Evolutionary conservation across 2,329 filamentous ascomycete genomes (phyloP), one percentile per base, ranked within the genome.

Genomic region (Aureobasidium sp.): DNA sequence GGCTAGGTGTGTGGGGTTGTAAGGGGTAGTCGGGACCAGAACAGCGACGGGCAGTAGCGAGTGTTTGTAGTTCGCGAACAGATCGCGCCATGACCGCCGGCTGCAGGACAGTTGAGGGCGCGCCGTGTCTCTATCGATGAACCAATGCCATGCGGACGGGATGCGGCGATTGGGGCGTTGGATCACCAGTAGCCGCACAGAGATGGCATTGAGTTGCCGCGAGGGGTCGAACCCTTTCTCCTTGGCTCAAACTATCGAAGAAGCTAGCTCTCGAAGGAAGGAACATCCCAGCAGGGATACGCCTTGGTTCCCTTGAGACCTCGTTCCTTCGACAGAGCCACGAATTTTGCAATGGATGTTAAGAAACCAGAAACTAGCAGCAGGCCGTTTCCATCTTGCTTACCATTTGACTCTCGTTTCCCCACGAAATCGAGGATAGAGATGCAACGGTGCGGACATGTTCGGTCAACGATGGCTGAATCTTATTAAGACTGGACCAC

Each of bases 81-180:
- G 17, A 11, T 44, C 27, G 25, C n/a, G n/a, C 53, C 53, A 57
- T 44, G 41, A 7, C 53, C 12, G 39, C 53, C 53, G 53, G 39
- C 36, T 45, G 39, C 53, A 57, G 20, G 53, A 41, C 53, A 34
- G 53, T 57, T 45, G 53, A 45, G 53, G 53, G 36, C 41, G 29
- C 27, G 25, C 41, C 41, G 4, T 45, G 8, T 22, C 31, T 34
- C 52, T 29, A 56, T 34, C n/a, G 27, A 45, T 7, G 27, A 5
- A 57, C 27, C 29, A 34, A 29, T 57, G 25, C n/a, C 27, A 22
- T 44, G 15, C 41, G 7, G 25, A 25, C 39, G 41, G 27, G 1
- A n/a, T 20, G 8, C 27, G 41, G 15, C 22, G 15, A 22, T 34
- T 17, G 45, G 27, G 39, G 34, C 53, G 53, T 57, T 57, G 39